These are phyloP conservation scores for Cytospora piceae DNA, from an alignment of 2,329 filamentous ascomycete species.

Conservation along the genomic window DNA sequence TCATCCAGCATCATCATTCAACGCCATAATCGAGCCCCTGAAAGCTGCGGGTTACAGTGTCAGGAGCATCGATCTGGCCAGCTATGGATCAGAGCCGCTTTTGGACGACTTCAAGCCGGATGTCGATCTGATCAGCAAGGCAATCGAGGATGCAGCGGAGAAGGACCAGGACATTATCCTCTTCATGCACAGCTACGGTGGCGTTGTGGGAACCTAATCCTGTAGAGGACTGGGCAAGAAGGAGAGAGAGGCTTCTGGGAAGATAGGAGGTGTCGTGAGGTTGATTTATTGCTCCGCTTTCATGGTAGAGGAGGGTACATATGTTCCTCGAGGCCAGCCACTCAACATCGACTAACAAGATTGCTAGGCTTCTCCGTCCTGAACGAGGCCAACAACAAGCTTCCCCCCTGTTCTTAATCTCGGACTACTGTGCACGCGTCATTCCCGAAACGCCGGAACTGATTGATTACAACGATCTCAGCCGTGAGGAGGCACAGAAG, in stretches of 20 bases:
- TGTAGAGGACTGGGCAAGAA: conserved; percentile 18
- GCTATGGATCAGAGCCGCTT: conserved; percentile 11
- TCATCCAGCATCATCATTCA: conserved; percentile 4
- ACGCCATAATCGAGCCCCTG: conserved; percentile 9
- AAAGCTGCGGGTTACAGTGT: conserved; percentile 9
- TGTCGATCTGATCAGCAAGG: conserved; percentile 1
- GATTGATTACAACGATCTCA: conserved; percentile 18
- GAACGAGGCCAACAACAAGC: neutral
- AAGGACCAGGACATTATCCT: conserved; percentile 16
- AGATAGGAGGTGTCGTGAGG: conserved; percentile 10
- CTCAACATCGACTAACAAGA: neutral
- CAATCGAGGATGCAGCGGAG: conserved; percentile 10
- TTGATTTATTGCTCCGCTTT: conserved; percentile 21
- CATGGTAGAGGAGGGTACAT: conserved; percentile 16
- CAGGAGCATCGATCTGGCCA: conserved; percentile 8
- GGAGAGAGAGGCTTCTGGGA: conserved; percentile 9
- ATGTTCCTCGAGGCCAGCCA: neutral
- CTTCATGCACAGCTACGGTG: conserved; percentile 25
- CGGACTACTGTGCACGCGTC: conserved; percentile 1
- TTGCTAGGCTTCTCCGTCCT: neutral
- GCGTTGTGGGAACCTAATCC: conserved; percentile 14
- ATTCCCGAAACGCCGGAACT: neutral
- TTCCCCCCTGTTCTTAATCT: conserved; percentile 1
- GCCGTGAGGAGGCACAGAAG: conserved; percentile 11
- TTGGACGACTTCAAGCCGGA: conserved; percentile 11